Conservation (phyloP, 441 rosid species). For the Gossypium trilobum region DNA sequence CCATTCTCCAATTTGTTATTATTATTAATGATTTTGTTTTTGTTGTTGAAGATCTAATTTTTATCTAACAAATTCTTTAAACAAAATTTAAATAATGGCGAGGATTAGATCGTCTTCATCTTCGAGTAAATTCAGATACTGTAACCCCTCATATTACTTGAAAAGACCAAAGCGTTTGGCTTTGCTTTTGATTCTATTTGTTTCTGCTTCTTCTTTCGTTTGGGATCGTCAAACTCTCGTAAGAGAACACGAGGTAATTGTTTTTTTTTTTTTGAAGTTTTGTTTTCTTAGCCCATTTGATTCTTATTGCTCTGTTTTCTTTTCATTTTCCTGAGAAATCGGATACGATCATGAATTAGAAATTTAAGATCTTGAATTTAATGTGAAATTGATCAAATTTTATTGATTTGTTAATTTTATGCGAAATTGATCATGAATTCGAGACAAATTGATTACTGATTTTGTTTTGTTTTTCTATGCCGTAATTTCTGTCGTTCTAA, state of each 20-base stretch:
- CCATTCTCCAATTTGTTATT: background rate
- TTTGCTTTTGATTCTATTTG: constrained; percentile 61
- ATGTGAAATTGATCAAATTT: background rate
- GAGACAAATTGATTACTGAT: background rate
- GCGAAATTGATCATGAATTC: background rate
- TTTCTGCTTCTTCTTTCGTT: constrained; percentile 45
- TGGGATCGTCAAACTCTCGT: constrained; percentile 95
- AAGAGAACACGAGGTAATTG: constrained; percentile 62
- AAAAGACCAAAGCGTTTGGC: constrained; percentile 86
- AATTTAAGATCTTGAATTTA: too few species aligned
- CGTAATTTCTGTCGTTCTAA: background rate
- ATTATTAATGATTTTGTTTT: background rate
- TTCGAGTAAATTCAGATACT: constrained; percentile 46
- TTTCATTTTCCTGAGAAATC: background rate
- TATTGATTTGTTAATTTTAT: background rate
- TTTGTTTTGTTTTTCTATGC: background rate
- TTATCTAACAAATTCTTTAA: background rate
- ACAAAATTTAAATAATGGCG: constrained; percentile 22
- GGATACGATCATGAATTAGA: background rate
- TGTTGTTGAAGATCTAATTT: constrained; percentile 2
- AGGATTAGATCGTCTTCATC: constrained; percentile 42
- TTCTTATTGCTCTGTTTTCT: background rate
- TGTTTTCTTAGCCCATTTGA: background rate
- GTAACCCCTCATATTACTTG: constrained; percentile 70
- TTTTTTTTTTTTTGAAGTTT: background rate